A percentile compares a stretch with the other conserved stretches of the same genome.
Conservation (phyloP, 257 asterid genomes). For the Pogostemon cablin region DNA sequence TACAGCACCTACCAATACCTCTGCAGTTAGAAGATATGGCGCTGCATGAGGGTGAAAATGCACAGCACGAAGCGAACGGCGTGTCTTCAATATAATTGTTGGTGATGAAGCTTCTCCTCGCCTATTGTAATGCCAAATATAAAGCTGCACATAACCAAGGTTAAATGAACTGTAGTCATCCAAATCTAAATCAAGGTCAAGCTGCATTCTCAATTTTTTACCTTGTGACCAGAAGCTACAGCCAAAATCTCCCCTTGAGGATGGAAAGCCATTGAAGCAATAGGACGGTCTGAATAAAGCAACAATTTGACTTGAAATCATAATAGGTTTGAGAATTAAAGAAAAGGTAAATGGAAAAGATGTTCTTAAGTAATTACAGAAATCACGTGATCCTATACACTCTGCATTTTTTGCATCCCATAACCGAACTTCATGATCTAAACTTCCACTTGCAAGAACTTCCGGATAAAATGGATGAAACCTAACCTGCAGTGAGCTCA, state of each 20-base stretch:
- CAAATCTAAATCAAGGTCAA: conserved; percentile 32
- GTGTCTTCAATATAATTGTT: conserved; percentile 81
- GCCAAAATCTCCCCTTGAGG: conserved; percentile 94
- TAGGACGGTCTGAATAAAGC: conserved; percentile 80
- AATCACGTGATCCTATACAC: conserved; percentile 92
- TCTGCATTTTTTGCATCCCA: conserved; percentile 92
- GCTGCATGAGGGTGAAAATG: conserved; percentile 98
- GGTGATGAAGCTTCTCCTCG: conserved; percentile 87
- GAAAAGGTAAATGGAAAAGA: conserved; percentile 18
- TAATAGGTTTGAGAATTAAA: conserved; percentile 19
- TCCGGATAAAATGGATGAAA: conserved; percentile 92
- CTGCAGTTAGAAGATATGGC: conserved; percentile 95
- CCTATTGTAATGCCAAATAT: conserved; percentile 89
- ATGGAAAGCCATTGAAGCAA: conserved; percentile 98
- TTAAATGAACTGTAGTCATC: conserved; percentile 26
- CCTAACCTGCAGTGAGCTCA: conserved; percentile 70
- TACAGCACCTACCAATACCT: conserved; percentile 60
- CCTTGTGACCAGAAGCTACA: conserved; percentile 99
- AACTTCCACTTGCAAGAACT: conserved; percentile 95
- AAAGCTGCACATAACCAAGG: conserved; percentile 63
- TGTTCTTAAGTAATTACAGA: conserved; percentile 55
- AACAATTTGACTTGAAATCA: conserved; percentile 28
- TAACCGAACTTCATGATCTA: conserved; percentile 96
- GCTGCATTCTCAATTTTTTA: conserved; percentile 38
- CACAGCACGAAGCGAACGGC: conserved; percentile 98